Percentiles rank a stretch among this genome's conserved stretches.
Evolutionary conservation across 169 alveolate species (phyloP).

Genomic region (Plasmodium knowlesi): DNA sequence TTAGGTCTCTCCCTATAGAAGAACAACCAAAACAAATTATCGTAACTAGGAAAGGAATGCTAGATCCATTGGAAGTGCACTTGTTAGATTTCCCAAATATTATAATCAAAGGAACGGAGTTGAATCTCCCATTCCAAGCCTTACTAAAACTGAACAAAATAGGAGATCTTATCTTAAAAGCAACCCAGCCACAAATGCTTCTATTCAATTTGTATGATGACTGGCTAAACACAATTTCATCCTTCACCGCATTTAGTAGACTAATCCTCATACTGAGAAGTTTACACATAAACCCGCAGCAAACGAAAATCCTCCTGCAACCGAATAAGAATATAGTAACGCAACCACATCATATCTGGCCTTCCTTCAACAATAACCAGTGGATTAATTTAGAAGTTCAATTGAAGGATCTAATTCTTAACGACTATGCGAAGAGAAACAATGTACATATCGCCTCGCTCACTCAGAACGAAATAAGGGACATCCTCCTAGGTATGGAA

Average conservation of each 20-base stretch:
- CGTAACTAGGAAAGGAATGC: slow-evolving; percentile 99
- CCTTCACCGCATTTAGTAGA: slow-evolving; percentile 99
- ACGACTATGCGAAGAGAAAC: slow-evolving; percentile 99
- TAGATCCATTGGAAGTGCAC: slow-evolving; percentile 99
- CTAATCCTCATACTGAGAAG: slow-evolving; percentile 97
- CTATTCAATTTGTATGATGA: slow-evolving; percentile 99
- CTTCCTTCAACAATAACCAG: slow-evolving; percentile 98
- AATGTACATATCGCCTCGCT: slow-evolving; percentile 98
- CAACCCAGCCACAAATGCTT: slow-evolving; percentile 99
- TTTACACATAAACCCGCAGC: slow-evolving; percentile 98
- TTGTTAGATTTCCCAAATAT: slow-evolving; percentile 99
- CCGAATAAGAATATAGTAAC: slow-evolving; percentile 98
- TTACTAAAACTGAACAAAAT: slow-evolving; percentile 98
- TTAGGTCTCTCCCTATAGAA: slow-evolving; percentile 99
- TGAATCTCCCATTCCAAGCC: slow-evolving; percentile 99
- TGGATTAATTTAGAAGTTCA: slow-evolving; percentile 99
- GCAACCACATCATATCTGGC: slow-evolving; percentile 99
- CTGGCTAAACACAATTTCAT: slow-evolving; percentile 98
- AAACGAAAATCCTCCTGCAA: slow-evolving; percentile 96
- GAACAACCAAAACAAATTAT: slow-evolving; percentile 99
- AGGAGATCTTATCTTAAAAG: slow-evolving; percentile 99
- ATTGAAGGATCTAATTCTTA: slow-evolving; percentile 97
- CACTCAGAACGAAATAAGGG: slow-evolving; percentile 99
- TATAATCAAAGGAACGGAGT: slow-evolving; percentile 99
- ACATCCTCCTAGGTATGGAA: slow-evolving; percentile 99